These are phyloP conservation scores for Aaosphaeria arxii DNA, from an alignment of 2,329 filamentous ascomycete species.

Conservation along the genomic window DNA sequence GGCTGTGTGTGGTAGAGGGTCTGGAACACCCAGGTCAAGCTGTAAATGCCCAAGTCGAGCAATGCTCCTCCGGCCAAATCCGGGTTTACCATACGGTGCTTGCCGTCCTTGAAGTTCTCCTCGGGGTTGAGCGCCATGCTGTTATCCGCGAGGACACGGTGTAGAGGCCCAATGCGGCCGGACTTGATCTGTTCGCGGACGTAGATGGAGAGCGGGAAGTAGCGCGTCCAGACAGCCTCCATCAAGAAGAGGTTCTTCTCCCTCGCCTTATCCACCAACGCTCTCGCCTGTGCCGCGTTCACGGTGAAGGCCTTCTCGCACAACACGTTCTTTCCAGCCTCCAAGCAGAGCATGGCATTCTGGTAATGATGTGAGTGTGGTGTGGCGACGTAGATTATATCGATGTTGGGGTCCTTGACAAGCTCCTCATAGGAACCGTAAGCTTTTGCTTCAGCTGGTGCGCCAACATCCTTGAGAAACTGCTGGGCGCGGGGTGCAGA, in stretches of 20 bases:
- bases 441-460: slow-evolving; percentile 64
- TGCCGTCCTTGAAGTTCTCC: slow-evolving; percentile 47
- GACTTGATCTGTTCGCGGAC: slow-evolving; percentile 63
- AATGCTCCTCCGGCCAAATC: slow-evolving; percentile 80
- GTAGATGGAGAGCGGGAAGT: slow-evolving; percentile 79
- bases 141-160: slow-evolving; percentile 56
- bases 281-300: slow-evolving; percentile 72
- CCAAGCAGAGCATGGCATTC: slow-evolving; percentile 79
- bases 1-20: slow-evolving; percentile 79
- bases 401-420: slow-evolving; percentile 72
- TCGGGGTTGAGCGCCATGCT: slow-evolving; percentile 61
- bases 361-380: slow-evolving; percentile 93
- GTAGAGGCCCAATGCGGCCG: slow-evolving; percentile 54
- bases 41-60: slow-evolving; percentile 84
- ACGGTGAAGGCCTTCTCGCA: slow-evolving; percentile 91
- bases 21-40: slow-evolving; percentile 88
- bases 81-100: slow-evolving; percentile 77
- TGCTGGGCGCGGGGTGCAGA: slow-evolving; percentile 66
- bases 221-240: slow-evolving; percentile 80
- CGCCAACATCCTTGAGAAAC: slow-evolving; percentile 70
- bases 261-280: slow-evolving; percentile 68
- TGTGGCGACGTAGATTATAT: slow-evolving; percentile 86
- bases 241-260: slow-evolving; percentile 58
- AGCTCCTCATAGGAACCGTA: slow-evolving; percentile 83
- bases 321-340: slow-evolving; percentile 82